Base-by-base conservation (phyloP, 2,329 filamentous ascomycete species). In the Pezicula radicicola region DNA sequence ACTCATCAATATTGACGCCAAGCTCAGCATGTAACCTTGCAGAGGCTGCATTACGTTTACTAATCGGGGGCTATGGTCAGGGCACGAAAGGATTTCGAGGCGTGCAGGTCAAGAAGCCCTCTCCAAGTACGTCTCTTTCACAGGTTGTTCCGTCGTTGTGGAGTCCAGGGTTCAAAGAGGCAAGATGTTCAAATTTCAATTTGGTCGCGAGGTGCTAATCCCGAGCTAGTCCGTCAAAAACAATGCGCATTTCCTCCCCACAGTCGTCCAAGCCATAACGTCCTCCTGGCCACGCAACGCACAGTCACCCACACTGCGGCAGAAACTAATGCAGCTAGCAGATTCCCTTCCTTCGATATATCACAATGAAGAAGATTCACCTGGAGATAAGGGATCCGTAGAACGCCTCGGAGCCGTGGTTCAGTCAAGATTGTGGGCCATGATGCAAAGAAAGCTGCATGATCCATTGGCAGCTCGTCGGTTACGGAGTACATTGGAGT, bases 101-200 rank as follows among this genome's bases (percentile, higher is more conserved):
- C 8, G n/a, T 63, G 12, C 21, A 50, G n/a, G 6, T 61, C 25
- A n/a, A 51, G 7, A 56, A 52, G 30, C 46, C 49, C 21, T 47
- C 35, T 3, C 55, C 52, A 1, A 45, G 35, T 28, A 44, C 43
- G 16, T 48, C 55, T 13, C 48, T 63, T 21, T 58, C 57, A n/a
- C 49, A 21, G 8, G 46, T 63, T 13, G 52, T 55, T 13, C 64
- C 64, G 1, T 45, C 46, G 8, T 49, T 63, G 12, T 66, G 64
- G 53, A 59, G 55, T 53, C 61, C 63, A 6, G 62, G 58, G 0
- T 66, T 63, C 37, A 58, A 57, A 50, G 51, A 63, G 48, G 63
- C 63, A 56, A 8, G 28, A 10, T 33, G 4, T 30, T 33, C 27
- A 36, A n/a, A 18, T n/a, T 39, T 12, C 7, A 3, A 5, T 36